These are phyloP conservation scores for Diversispora epigaea DNA, from an alignment of 192 early-diverging fungal species.

Conservation along the genomic window DNA sequence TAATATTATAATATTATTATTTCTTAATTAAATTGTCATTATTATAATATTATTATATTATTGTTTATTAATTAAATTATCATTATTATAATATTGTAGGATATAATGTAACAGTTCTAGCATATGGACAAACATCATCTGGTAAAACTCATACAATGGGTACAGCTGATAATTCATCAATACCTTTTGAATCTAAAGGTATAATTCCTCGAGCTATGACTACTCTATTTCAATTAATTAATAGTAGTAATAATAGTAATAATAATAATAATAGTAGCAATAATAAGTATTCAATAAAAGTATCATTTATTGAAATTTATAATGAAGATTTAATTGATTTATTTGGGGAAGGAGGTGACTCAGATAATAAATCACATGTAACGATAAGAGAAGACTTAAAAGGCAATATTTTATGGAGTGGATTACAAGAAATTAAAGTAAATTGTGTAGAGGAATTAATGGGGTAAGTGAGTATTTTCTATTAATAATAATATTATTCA, in stretches of 20 bases:
- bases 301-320: conserved; percentile 95
- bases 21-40: conserved; percentile 3
- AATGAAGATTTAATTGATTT: conserved; percentile 97
- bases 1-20: conserved; percentile 1
- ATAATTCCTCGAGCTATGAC: conserved; percentile 75
- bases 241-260: too few species aligned
- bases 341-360: conserved; percentile 56
- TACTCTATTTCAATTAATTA: conserved; percentile 50
- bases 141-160: conserved; percentile 99
- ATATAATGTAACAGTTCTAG: conserved; percentile 93
- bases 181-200: conserved; percentile 47
- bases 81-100: conserved; percentile 44
- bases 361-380: conserved; percentile 59
- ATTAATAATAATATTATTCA: conserved; percentile 17
- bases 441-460: conserved; percentile 69
- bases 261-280: background rate
- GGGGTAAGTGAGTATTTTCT: conserved; percentile 40
- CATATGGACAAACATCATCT: conserved; percentile 90
- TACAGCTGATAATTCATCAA: conserved; percentile 53
- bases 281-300: conserved; percentile 53
- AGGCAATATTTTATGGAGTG: conserved; percentile 85
- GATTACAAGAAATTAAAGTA: conserved; percentile 79
- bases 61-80: conserved; percentile 1
- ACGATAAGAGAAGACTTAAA: conserved; percentile 82
- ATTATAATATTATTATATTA: conserved; percentile 1